phyloP scores from a whole-genome alignment of 768 basidiomycete species.

The Pulveroboletus sp. region DNA sequence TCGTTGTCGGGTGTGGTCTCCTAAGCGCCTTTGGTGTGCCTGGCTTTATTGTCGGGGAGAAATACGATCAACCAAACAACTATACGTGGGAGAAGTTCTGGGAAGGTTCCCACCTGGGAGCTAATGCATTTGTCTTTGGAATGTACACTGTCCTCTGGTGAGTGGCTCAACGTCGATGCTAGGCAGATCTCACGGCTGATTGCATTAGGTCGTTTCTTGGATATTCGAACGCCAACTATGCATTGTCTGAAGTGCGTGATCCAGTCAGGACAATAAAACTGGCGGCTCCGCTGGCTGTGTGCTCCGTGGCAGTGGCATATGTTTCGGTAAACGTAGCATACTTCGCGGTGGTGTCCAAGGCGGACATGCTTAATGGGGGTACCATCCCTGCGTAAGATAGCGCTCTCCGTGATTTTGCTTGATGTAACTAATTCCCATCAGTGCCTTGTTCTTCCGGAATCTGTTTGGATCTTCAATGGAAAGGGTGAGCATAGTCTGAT shows the following conservation, averaged over 20 bases:
- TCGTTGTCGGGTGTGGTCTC: conserved; percentile 51
- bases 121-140: conserved; percentile 59
- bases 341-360: conserved; percentile 67
- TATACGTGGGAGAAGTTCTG: conserved; percentile 58
- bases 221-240: conserved; percentile 73
- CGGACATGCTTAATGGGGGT: conserved; percentile 60
- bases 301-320: conserved; percentile 55
- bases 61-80: conserved; percentile 51
- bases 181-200: background rate
- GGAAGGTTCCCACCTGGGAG: conserved; percentile 52
- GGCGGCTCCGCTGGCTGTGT: conserved; percentile 64
- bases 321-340: conserved; percentile 67
- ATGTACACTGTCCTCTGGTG: conserved; percentile 72
- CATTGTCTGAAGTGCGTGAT: conserved; percentile 63
- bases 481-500: conserved; percentile 35
- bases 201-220: conserved; percentile 60
- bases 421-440: conserved; percentile 17
- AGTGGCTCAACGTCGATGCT: background rate
- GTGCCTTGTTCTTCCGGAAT: conserved; percentile 71
- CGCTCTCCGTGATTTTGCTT: background rate
- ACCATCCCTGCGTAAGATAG: conserved; percentile 65
- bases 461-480: conserved; percentile 61
- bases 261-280: conserved; percentile 54
- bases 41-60: conserved; percentile 47
- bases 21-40: conserved; percentile 45